Conservation (phyloP, 2,329 filamentous ascomycete genomes). For the Ceratocystis papillata region DNA sequence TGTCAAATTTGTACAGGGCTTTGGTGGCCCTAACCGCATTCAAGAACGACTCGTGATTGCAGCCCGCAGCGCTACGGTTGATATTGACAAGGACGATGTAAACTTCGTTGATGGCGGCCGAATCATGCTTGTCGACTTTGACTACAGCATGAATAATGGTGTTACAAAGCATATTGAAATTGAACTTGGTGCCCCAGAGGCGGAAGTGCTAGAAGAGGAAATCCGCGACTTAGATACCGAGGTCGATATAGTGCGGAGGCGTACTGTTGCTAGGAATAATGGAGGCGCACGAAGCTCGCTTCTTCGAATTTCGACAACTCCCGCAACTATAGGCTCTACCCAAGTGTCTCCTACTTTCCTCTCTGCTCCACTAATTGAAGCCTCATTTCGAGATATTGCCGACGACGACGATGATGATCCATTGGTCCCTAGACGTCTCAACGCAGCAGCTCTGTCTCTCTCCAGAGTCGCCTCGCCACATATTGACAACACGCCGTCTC, state of each 20-base stretch:
- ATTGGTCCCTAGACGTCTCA: slow-evolving; percentile 39
- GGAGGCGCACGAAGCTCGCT: slow-evolving; percentile 39
- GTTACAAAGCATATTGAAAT: slow-evolving; percentile 51
- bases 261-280: slow-evolving; percentile 57
- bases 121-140: slow-evolving; percentile 62
- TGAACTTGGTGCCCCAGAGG: slow-evolving; percentile 60
- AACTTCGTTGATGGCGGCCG: slow-evolving; percentile 71
- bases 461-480: background rate
- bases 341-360: background rate
- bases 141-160: slow-evolving; percentile 49
- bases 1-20: slow-evolving; percentile 59
- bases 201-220: slow-evolving; percentile 62
- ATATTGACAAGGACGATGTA: slow-evolving; percentile 58
- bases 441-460: slow-evolving; percentile 25
- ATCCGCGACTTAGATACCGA: slow-evolving; percentile 63
- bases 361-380: too few species aligned
- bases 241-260: slow-evolving; percentile 64
- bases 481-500: slow-evolving; percentile 21
- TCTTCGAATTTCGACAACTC: slow-evolving; percentile 39
- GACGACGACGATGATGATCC: slow-evolving; percentile 39
- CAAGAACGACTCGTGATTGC: slow-evolving; percentile 56
- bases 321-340: slow-evolving; percentile 21
- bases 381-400: background rate
- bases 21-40: slow-evolving; percentile 36
- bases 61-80: slow-evolving; percentile 55